Base-by-base conservation (phyloP, 208 protist species). In the Acanthamoeba lenticulata region DNA sequence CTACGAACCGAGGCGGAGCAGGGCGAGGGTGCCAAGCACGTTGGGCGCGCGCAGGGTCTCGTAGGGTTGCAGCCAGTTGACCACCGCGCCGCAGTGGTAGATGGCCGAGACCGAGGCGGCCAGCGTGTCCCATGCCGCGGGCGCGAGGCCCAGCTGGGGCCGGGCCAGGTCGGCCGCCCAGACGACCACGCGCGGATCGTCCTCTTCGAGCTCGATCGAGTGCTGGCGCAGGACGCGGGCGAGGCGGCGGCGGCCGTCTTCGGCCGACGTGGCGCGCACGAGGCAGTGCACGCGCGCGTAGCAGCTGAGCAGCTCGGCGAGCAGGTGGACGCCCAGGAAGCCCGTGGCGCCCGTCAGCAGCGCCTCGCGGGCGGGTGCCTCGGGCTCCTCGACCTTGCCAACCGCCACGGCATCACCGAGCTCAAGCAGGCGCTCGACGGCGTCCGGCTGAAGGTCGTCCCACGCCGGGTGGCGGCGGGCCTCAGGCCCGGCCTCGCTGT, bases 31-130 rank as follows among this genome's bases (percentile, higher is more conserved):
- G 36, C 32, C 65, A 3, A 74, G 24, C 15, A 74, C 65, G 65
- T 74, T 74, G 65, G 65, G 65, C 6, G 65, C 65, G 24, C 65
- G 65, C 65, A 74, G 36, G 5, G 65, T 74, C 19, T 74, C 65
- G 65, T 74, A 74, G 32, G 65, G 36, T 13, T 74, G 65, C 6
- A 74, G 65, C 65, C 65, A 74, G 65, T 74, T 74, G n/a, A 74
- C 65, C 29, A 74, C 65, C 6, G 65, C 65, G 6, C 65, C 65
- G 65, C 65, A 74, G 65, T 74, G 65, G 36, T 74, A 74, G 65
- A 74, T 74, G 32, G n/a, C 65, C n/a, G 65, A 34, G 5, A 74
- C 65, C 65, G 65, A 42, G 2, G 5, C 32, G 29, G 65, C n/a
- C 29, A 74, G 65, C 65, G 65, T 32, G 65, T 74, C 32, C 15